A percentile compares a stretch with the other conserved stretches of the same genome.
phyloP scores from a whole-genome alignment of 805 yeast species.

The Cyberlindnera bimundalis region DNA sequence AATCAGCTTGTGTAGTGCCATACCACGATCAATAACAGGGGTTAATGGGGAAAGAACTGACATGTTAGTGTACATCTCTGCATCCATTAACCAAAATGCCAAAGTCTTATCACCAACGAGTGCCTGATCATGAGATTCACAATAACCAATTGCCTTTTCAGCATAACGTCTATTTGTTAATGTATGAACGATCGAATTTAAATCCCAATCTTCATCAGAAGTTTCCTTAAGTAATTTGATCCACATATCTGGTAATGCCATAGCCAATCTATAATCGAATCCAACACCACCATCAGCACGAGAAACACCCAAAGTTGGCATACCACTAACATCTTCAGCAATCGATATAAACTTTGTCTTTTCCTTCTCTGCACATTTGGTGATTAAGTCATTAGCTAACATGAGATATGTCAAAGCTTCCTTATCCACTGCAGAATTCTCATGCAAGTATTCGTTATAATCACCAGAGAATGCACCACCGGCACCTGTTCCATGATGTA shows the following conservation, averaged over 20 bases:
- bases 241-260: slow-evolving; percentile 99
- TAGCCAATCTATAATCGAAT: slow-evolving; percentile 87
- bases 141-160: slow-evolving; percentile 86
- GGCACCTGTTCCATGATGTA: slow-evolving; percentile 89
- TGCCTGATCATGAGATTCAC: slow-evolving; percentile 97
- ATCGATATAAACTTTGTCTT: slow-evolving; percentile 62
- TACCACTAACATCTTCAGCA: slow-evolving; percentile 97
- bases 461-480: slow-evolving; percentile 85
- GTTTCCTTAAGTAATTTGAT: slow-evolving; percentile 84
- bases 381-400: slow-evolving; percentile 82
- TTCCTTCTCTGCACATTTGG: slow-evolving; percentile 42
- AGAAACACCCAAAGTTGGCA: slow-evolving; percentile 89
- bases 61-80: slow-evolving; percentile 97
- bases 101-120: slow-evolving; percentile 94
- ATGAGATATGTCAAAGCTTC: slow-evolving; percentile 86
- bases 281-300: slow-evolving; percentile 82
- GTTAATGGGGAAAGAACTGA: slow-evolving; percentile 69
- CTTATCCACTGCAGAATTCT: slow-evolving; percentile 70
- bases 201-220: slow-evolving; percentile 87
- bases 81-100: slow-evolving; percentile 98
- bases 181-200: slow-evolving; percentile 75
- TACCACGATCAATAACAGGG: slow-evolving; percentile 81
- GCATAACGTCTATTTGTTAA: slow-evolving; percentile 84
- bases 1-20: slow-evolving; percentile 87
- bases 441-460: slow-evolving; percentile 84